Evolutionary conservation across 2,329 filamentous ascomycete genomes (phyloP).

Genomic region (Sphaerostilbella broomeana): DNA sequence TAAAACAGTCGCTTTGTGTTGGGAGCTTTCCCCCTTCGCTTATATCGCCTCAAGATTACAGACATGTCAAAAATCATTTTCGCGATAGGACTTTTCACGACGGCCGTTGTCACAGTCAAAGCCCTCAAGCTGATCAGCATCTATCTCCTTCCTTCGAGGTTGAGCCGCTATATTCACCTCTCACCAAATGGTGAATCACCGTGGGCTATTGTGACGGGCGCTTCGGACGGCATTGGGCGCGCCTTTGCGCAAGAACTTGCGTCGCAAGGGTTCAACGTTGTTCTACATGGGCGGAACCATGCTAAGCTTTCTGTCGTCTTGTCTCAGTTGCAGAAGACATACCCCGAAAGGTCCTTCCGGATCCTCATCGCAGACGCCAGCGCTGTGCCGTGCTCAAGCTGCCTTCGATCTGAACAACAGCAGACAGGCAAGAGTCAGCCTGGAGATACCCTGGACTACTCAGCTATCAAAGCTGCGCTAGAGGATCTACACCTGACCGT

Average conservation of each 20-base stretch:
- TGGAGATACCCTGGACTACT: conserved; percentile 13
- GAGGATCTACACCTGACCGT: conserved; percentile 40
- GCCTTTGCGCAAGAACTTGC: conserved; percentile 47
- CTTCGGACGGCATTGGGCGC: conserved; percentile 49
- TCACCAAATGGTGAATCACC: conserved; percentile 5
- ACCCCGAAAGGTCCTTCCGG: conserved; percentile 34
- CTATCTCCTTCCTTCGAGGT: conserved; percentile 1
- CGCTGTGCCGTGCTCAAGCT: conserved; percentile 7
- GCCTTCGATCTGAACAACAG: no score
- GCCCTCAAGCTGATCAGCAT: not conserved
- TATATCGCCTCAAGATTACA: no score
- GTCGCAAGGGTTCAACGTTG: conserved; percentile 45
- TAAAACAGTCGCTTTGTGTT: no score
- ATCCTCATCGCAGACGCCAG: conserved; percentile 39
- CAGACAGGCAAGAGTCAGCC: not conserved
- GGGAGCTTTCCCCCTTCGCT: no score
- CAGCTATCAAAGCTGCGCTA: conserved; percentile 15
- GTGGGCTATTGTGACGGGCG: conserved; percentile 47
- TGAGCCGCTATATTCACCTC: conserved; percentile 1
- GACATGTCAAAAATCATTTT: no score
- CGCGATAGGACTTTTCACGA: no score
- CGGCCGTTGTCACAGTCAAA: not conserved
- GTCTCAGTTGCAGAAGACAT: conserved; percentile 31
- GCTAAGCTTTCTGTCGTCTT: conserved; percentile 39
- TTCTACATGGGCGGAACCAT: conserved; percentile 50